Percentiles rank a stretch among this genome's conserved stretches.
These are phyloP conservation scores for Fusarium neocosmosporiellum DNA, from an alignment of 2,329 filamentous ascomycete genomes.

Conservation along the genomic window DNA sequence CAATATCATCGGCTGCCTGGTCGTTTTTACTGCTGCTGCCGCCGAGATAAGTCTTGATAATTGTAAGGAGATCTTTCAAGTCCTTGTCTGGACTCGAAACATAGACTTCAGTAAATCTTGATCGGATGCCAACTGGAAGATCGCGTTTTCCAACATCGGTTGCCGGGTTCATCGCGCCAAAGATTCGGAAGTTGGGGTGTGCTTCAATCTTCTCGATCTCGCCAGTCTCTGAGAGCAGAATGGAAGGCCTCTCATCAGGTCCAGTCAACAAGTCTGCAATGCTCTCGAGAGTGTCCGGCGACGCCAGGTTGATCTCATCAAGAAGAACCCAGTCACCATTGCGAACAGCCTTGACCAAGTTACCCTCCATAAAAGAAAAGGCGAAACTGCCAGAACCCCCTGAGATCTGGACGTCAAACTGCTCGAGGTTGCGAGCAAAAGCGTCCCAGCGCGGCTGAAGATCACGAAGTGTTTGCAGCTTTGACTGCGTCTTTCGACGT, in stretches of 20 bases:
- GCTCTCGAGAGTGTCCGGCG: slow-evolving; percentile 92
- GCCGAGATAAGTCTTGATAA: slow-evolving; percentile 90
- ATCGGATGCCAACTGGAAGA: slow-evolving; percentile 86
- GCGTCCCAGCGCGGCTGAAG: slow-evolving; percentile 79
- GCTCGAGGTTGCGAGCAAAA: slow-evolving; percentile 79
- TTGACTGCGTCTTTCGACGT: slow-evolving; percentile 72
- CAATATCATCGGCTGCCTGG: slow-evolving; percentile 82
- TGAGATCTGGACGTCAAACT: slow-evolving; percentile 83
- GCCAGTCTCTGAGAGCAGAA: slow-evolving; percentile 92
- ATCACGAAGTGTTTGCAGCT: slow-evolving; percentile 70
- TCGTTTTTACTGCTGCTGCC: slow-evolving; percentile 77
- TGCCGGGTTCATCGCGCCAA: slow-evolving; percentile 98
- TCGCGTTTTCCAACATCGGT: slow-evolving; percentile 98
- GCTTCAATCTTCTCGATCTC: slow-evolving; percentile 90
- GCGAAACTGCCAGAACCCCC: slow-evolving; percentile 82
- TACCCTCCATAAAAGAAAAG: slow-evolving; percentile 96
- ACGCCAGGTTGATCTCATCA: slow-evolving; percentile 97
- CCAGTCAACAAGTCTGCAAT: slow-evolving; percentile 89
- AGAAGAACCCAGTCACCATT: slow-evolving; percentile 98
- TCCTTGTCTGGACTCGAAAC: slow-evolving; percentile 91
- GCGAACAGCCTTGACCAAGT: slow-evolving; percentile 93
- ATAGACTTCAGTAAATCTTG: slow-evolving; percentile 95
- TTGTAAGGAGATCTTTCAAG: slow-evolving; percentile 84
- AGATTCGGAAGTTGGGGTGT: slow-evolving; percentile 93
- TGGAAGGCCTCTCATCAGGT: slow-evolving; percentile 77